Base-by-base conservation (phyloP, 2,329 filamentous ascomycete genomes). In the Leptographium galeiforme region DNA sequence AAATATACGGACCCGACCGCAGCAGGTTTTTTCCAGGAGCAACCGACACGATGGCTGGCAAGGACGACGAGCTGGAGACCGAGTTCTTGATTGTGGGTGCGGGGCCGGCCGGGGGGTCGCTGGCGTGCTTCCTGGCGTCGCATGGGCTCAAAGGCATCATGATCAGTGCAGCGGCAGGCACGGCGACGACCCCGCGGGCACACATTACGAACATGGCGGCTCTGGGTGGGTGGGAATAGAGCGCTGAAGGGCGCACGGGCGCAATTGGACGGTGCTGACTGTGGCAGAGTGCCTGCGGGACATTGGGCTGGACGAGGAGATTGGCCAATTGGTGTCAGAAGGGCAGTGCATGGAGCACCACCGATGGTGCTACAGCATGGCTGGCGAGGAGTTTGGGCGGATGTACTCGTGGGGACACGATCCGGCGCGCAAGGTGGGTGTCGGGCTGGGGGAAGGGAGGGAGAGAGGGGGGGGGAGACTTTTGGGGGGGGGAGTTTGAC, bases 171-270 rank as follows among this genome's bases (percentile, higher is more conserved):
- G 70, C 72, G 0, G 63, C 75, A 0, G 70, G 72, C 4, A 78
- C 73, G 1, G 76, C 78, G 1, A 67, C 76, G 54, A 80, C 77
- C 1, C 79, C 79, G 1, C 67, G 79, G 32, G 79, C 78, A 0
- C 79, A 82, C 60, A 78, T 81, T 53, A 80, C 75, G 45, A 83
- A 81, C 61, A 75, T 75, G 63, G 77, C 76, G 0, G 76, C 76
- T 0, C 61, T 77, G 18, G 68, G 69, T 70, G 60, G 18, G 6
- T n/a, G 2, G 6, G n/a, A 2, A 19, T 25, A 6, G 18, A 4
- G 16, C 13, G 16, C 30, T 32, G 10, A 34, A 41, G 16, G 25
- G 34, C n/a, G 50, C 18, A 48, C 36, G 16, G 48, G 16, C 34
- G 32, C 16, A 16, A 43, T 11, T 25, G 40, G 19, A 19, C 18